phyloP scores from a whole-genome alignment of 2,329 filamentous ascomycete species.

The Myriosclerotinia scirpicola region DNA sequence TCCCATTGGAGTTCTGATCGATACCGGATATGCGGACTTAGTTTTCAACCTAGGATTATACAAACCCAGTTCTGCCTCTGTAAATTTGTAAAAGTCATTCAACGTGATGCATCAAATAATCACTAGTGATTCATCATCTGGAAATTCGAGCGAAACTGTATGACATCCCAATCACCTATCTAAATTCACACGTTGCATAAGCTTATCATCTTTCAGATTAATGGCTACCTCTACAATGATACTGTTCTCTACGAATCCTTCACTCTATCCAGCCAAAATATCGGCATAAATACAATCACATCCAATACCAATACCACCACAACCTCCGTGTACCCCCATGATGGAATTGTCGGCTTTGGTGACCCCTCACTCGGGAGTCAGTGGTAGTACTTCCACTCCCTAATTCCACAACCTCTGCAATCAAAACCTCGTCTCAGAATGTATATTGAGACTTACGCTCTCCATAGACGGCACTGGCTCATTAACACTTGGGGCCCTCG shows the following conservation, averaged over 20 bases:
- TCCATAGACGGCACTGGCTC: neutral
- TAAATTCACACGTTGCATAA: neutral
- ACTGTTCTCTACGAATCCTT: slow-evolving; percentile 1
- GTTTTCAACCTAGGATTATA: slow-evolving; percentile 27
- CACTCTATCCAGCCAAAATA: neutral
- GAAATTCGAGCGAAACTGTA: slow-evolving; percentile 19
- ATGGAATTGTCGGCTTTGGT: slow-evolving; percentile 21
- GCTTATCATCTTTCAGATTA: slow-evolving; percentile 8
- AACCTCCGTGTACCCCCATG: neutral
- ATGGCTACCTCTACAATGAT: slow-evolving; percentile 22
- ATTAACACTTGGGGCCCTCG: slow-evolving; percentile 9
- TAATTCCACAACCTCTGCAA: slow-evolving; percentile 23
- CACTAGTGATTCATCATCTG: slow-evolving; percentile 15
- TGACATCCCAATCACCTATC: neutral
- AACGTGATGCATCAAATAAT: slow-evolving; percentile 18
- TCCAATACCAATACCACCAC: neutral
- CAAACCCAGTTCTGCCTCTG: neutral
- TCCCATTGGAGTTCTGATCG: slow-evolving; percentile 25
- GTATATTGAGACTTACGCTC: slow-evolving; percentile 22
- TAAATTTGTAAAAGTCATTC: slow-evolving; percentile 5
- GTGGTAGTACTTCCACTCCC: slow-evolving; percentile 12
- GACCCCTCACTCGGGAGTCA: neutral
- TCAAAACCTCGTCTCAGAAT: slow-evolving; percentile 5
- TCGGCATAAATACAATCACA: no score
- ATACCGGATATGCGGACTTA: slow-evolving; percentile 26